These are phyloP conservation scores for Aethionema arabicum DNA, from an alignment of 345 rosid genomes.

Conservation along the genomic window DNA sequence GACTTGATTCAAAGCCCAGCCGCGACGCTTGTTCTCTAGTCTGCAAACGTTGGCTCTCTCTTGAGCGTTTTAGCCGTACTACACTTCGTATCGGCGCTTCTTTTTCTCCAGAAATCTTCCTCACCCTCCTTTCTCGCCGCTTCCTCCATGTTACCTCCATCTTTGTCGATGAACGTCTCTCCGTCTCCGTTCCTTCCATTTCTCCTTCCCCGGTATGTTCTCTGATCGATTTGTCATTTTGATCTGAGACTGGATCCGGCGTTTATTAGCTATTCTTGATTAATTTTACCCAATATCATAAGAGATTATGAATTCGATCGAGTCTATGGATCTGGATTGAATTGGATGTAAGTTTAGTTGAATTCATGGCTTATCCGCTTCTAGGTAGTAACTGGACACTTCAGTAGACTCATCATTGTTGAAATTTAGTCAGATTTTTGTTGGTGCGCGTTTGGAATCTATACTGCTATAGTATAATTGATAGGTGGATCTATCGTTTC, in stretches of 20 bases:
- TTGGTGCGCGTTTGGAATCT: not conserved
- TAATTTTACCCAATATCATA: not conserved
- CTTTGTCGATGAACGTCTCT: slow-evolving; percentile 74
- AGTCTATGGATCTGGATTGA: slow-evolving; percentile 14
- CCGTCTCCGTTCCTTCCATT: slow-evolving; percentile 47
- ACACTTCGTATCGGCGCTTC: slow-evolving; percentile 90
- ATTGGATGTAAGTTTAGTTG: not conserved
- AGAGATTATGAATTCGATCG: slow-evolving; percentile 4
- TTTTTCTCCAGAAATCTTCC: slow-evolving; percentile 56
- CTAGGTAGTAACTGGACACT: not conserved
- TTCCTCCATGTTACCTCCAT: slow-evolving; percentile 58
- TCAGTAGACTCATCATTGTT: not conserved
- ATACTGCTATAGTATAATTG: not conserved
- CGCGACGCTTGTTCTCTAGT: slow-evolving; percentile 89
- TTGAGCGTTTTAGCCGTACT: slow-evolving; percentile 76
- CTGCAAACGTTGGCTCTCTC: slow-evolving; percentile 81
- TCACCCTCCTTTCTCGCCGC: slow-evolving; percentile 67
- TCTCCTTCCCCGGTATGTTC: slow-evolving; percentile 33
- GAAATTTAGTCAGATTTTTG: not conserved
- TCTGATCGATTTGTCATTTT: not conserved
- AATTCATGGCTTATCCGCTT: slow-evolving; percentile 1
- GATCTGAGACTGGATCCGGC: slow-evolving; percentile 3
- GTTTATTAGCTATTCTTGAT: not conserved
- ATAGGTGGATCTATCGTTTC: not conserved
- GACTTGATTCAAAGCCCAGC: slow-evolving; percentile 57